Evolutionary conservation across 805 yeast genomes (phyloP).

Genomic region (Teunomyces gatunensis): DNA sequence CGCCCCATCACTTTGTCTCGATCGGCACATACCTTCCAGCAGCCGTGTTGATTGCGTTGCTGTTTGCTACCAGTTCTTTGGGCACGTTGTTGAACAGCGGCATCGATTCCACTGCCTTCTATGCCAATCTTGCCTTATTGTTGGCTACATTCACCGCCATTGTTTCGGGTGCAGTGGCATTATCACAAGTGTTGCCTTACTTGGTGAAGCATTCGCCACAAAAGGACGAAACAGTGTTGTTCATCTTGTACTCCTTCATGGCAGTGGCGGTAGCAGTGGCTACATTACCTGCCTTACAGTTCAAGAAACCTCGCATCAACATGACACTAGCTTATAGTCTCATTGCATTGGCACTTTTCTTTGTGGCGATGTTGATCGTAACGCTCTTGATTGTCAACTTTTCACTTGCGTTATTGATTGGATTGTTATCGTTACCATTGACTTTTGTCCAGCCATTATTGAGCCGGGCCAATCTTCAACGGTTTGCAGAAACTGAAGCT

Average conservation of each 20-base stretch:
- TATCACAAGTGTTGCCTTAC: conserved; percentile 27
- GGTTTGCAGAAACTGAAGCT: neutral
- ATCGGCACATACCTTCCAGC: conserved; percentile 92
- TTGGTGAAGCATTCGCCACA: conserved; percentile 12
- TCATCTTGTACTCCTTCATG: conserved; percentile 17
- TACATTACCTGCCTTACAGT: conserved; percentile 11
- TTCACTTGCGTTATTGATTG: conserved; percentile 70
- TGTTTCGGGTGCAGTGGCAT: conserved; percentile 21
- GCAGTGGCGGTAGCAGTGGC: conserved; percentile 12
- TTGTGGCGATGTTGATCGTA: conserved; percentile 65
- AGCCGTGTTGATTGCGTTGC: conserved; percentile 66
- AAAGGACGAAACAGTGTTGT: conserved; percentile 14
- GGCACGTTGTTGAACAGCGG: conserved; percentile 51
- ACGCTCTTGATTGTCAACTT: conserved; percentile 81
- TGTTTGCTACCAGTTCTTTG: conserved; percentile 68
- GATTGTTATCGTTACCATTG: conserved; percentile 72
- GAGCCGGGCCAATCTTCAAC: neutral
- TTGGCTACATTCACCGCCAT: conserved; percentile 27
- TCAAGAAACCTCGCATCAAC: conserved; percentile 13
- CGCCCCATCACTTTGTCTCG: conserved; percentile 80
- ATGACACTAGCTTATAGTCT: conserved; percentile 23
- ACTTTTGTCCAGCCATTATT: conserved; percentile 51
- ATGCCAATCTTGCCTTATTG: conserved; percentile 21
- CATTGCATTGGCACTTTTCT: conserved; percentile 49
- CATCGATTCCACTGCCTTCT: conserved; percentile 21